These are phyloP conservation scores for Serendipita sp. DNA, from an alignment of 768 basidiomycete genomes.

Conservation along the genomic window DNA sequence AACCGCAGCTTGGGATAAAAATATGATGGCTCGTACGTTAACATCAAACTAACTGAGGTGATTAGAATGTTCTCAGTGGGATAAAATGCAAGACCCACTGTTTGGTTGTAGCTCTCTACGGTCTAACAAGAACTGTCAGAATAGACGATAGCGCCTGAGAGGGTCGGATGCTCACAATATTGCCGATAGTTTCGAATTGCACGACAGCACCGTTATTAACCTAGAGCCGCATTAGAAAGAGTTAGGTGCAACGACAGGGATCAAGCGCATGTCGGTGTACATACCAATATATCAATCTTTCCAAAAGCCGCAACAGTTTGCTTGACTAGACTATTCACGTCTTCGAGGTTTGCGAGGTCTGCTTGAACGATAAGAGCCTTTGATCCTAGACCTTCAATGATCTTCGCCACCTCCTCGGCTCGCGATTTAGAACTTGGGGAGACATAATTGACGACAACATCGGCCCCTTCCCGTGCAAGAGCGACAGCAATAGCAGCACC, in stretches of 20 bases:
- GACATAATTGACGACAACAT: constrained; percentile 41
- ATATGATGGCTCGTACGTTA: constrained; percentile 45
- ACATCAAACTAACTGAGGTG: constrained; percentile 25
- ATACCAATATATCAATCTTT: constrained; percentile 37
- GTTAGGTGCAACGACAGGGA: no score
- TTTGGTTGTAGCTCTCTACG: no score
- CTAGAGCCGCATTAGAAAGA: no score
- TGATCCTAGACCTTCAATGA: constrained; percentile 24
- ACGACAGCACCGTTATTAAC: no score
- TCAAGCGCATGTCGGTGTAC: no score
- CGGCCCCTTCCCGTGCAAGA: constrained; percentile 40
- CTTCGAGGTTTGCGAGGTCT: constrained; percentile 33
- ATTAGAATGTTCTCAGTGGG: neutral
- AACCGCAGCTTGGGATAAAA: constrained; percentile 26
- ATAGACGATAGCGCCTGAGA: no score
- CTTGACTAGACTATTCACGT: constrained; percentile 30
- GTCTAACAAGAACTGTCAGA: no score
- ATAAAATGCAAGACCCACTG: no score
- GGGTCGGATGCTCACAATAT: no score
- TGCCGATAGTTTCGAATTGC: no score
- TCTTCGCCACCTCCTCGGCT: constrained; percentile 30
- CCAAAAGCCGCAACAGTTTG: constrained; percentile 34
- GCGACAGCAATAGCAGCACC: constrained; percentile 38
- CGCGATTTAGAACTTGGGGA: constrained; percentile 26
- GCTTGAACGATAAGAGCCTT: constrained; percentile 33